A percentile compares a stretch with the other conserved stretches of the same genome.
These are phyloP conservation scores for Aspergillus udagawae DNA, from an alignment of 2,329 filamentous ascomycete species.

Conservation along the genomic window DNA sequence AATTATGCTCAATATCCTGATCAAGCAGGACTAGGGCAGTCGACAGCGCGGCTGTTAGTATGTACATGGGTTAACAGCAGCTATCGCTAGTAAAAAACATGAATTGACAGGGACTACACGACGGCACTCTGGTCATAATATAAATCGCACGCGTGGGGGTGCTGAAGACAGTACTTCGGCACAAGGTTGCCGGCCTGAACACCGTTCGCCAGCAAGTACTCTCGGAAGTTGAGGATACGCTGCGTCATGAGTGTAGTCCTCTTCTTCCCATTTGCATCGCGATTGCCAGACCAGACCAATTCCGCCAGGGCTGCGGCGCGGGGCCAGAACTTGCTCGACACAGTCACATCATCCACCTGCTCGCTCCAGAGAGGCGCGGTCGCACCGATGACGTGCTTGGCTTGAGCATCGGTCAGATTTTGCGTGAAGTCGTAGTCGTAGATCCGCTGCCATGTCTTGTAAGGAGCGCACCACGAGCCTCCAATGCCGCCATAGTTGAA, in stretches of 20 bases:
- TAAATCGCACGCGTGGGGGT: conserved; percentile 56
- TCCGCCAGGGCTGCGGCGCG: conserved; percentile 55
- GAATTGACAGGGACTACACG: conserved; percentile 4
- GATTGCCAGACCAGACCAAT: conserved; percentile 54
- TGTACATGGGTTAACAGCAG: neutral
- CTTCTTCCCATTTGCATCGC: conserved; percentile 47
- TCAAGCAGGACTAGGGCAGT: neutral
- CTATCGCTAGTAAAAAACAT: neutral
- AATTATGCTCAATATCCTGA: neutral
- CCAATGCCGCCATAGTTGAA: conserved; percentile 55
- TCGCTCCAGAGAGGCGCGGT: conserved; percentile 53
- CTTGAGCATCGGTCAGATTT: conserved; percentile 46
- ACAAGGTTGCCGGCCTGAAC: conserved; percentile 49
- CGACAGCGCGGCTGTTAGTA: neutral
- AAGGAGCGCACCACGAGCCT: conserved; percentile 56
- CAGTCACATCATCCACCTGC: conserved; percentile 51
- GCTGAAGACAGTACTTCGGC: conserved; percentile 56
- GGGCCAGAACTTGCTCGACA: conserved; percentile 53
- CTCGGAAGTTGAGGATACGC: conserved; percentile 56
- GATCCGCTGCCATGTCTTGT: conserved; percentile 59
- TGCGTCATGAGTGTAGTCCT: conserved; percentile 52
- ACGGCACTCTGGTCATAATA: conserved; percentile 48
- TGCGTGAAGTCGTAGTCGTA: conserved; percentile 56
- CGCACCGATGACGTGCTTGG: conserved; percentile 50
- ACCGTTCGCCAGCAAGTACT: conserved; percentile 55